Conservation (phyloP, 192 early-diverging fungal species). For the Powellomyces hirtus region DNA sequence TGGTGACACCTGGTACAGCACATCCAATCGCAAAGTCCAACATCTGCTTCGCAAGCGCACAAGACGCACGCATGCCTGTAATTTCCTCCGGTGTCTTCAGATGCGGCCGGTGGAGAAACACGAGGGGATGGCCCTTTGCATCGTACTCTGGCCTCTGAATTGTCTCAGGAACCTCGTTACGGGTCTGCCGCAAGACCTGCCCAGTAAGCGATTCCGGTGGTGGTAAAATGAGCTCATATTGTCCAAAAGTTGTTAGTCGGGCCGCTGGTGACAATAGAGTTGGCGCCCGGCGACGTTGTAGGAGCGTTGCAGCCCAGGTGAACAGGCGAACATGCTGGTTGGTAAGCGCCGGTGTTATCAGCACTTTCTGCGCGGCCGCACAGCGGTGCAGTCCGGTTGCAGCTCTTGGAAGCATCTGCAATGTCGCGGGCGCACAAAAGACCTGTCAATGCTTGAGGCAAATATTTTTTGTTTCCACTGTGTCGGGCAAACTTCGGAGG, state of each 20-base stretch:
- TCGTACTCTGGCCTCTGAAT: constrained; percentile 26
- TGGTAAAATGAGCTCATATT: constrained; percentile 25
- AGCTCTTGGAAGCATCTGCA: too few species aligned
- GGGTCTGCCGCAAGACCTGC: neutral
- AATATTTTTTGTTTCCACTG: too few species aligned
- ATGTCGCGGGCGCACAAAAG: too few species aligned
- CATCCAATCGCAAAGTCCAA: neutral
- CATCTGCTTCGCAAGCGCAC: constrained; percentile 10
- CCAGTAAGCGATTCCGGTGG: neutral
- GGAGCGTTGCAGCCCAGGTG: neutral
- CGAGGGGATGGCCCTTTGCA: constrained; percentile 13
- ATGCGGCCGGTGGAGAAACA: constrained; percentile 8
- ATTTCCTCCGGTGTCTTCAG: constrained; percentile 10
- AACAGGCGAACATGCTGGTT: too few species aligned
- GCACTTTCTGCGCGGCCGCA: too few species aligned
- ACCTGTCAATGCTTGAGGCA: too few species aligned
- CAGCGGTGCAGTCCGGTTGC: too few species aligned
- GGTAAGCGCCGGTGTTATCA: too few species aligned
- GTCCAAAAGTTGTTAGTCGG: constrained; percentile 13
- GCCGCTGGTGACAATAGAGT: neutral
- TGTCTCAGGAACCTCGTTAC: neutral
- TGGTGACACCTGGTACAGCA: constrained; percentile 5
- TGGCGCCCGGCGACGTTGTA: neutral
- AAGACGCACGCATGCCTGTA: constrained; percentile 7
- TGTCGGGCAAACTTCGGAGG: too few species aligned